phyloP scores from a whole-genome alignment of 371 early-diverging fungal species.

The Rhizopus stolonifer region DNA sequence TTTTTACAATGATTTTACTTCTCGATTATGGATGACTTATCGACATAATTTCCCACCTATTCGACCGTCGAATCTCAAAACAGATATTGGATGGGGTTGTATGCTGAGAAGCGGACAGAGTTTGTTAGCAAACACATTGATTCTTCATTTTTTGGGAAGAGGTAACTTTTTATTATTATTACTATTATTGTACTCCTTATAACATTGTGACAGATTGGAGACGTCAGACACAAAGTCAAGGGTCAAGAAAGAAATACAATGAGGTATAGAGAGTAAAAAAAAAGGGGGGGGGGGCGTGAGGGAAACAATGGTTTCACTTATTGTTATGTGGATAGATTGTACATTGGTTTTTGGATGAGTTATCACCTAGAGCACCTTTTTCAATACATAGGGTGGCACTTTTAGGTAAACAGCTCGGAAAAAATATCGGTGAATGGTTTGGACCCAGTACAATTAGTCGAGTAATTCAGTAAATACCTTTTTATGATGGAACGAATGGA shows the following conservation, averaged over 20 bases:
- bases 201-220: constrained; percentile 59
- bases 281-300: constrained; percentile 5
- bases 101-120: constrained; percentile 96
- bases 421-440: constrained; percentile 95
- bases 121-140: constrained; percentile 82
- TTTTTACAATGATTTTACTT: constrained; percentile 73
- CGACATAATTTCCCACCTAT: constrained; percentile 85
- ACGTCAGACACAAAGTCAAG: constrained; percentile 33
- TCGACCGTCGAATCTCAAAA: constrained; percentile 74
- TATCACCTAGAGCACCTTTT: constrained; percentile 72
- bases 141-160: constrained; percentile 70
- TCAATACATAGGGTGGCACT: constrained; percentile 92
- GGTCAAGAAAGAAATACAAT: constrained; percentile 41
- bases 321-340: too few relatives aligned
- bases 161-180: constrained; percentile 42
- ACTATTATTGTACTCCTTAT: constrained; percentile 7
- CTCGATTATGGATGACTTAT: constrained; percentile 92
- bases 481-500: constrained; percentile 2
- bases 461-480: constrained; percentile 68
- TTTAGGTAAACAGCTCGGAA: constrained; percentile 82
- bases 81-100: constrained; percentile 96
- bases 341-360: constrained; percentile 82
- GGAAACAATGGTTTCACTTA: too few relatives aligned
- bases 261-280: constrained; percentile 28
- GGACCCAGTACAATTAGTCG: constrained; percentile 93